Conservation (phyloP, 164 flowering plant species). For the Vitis cinerea region DNA sequence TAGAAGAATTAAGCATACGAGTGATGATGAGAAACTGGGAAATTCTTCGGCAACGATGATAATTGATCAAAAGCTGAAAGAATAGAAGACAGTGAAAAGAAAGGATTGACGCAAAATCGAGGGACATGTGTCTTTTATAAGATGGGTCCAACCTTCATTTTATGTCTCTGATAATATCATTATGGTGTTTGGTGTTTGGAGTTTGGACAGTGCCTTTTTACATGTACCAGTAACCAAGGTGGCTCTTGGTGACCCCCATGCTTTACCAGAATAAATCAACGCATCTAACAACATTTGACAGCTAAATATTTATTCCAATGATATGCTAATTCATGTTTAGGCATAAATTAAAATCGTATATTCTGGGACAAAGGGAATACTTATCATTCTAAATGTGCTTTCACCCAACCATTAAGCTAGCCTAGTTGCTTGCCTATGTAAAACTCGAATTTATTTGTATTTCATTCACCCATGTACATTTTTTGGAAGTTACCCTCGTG, state of each 20-base stretch:
- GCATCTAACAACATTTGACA: no score
- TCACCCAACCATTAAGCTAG: no score
- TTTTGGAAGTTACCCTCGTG: no score
- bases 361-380: background rate
- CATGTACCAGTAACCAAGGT: background rate
- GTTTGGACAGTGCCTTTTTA: background rate
- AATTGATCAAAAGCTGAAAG: background rate
- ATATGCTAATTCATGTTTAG: background rate
- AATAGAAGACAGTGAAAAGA: slow-evolving; percentile 17
- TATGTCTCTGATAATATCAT: slow-evolving; percentile 9
- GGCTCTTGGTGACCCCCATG: no score
- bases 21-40: no score
- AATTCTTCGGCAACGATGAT: no score
- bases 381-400: background rate
- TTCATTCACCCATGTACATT: no score
- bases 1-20: no score
- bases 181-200: slow-evolving; percentile 3
- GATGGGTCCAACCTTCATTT: slow-evolving; percentile 16
- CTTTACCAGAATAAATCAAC: no score
- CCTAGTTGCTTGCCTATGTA: no score
- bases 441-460: no score
- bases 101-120: slow-evolving; percentile 6
- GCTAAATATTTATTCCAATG: background rate
- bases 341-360: background rate
- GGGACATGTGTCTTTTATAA: slow-evolving; percentile 11